A percentile compares a stretch with the other conserved stretches of the same genome.
These are phyloP conservation scores for Yamadazyma laniorum DNA, from an alignment of 805 yeast genomes.

Conservation along the genomic window DNA sequence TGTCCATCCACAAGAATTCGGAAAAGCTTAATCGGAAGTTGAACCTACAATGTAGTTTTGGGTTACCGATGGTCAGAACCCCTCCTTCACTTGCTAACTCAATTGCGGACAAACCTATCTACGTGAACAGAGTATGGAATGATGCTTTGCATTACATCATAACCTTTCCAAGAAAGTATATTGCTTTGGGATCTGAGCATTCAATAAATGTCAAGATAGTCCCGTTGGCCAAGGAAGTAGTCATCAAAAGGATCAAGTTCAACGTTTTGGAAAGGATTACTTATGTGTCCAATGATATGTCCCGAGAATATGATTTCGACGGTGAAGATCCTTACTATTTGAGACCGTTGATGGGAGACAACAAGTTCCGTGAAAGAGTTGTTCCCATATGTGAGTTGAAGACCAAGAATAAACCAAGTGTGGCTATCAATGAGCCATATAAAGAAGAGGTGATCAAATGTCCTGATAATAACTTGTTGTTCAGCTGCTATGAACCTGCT, in stretches of 20 bases:
- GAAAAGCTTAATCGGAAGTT: slow-evolving; percentile 36
- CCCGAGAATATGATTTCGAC: slow-evolving; percentile 41
- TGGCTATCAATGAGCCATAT: slow-evolving; percentile 40
- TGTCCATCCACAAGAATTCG: slow-evolving; percentile 38
- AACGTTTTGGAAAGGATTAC: slow-evolving; percentile 67
- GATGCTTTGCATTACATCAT: slow-evolving; percentile 68
- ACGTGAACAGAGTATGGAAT: slow-evolving; percentile 74
- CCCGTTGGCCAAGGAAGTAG: slow-evolving; percentile 62
- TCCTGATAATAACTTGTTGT: slow-evolving; percentile 58
- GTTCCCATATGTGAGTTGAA: slow-evolving; percentile 63
- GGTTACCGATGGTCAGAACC: slow-evolving; percentile 50
- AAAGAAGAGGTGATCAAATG: slow-evolving; percentile 62
- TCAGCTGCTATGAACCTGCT: slow-evolving; percentile 49
- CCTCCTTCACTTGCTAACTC: slow-evolving; percentile 59
- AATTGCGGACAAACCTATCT: slow-evolving; percentile 68
- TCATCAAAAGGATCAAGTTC: slow-evolving; percentile 60
- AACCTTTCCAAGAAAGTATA: slow-evolving; percentile 67
- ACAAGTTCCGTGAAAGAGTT: slow-evolving; percentile 47
- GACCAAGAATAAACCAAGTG: slow-evolving; percentile 41
- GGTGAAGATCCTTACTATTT: slow-evolving; percentile 27
- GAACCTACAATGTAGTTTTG: slow-evolving; percentile 28
- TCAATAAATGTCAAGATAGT: slow-evolving; percentile 63
- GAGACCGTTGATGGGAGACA: slow-evolving; percentile 14
- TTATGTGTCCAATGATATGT: slow-evolving; percentile 55
- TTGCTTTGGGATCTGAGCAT: slow-evolving; percentile 58